Base-by-base conservation (phyloP, 2,329 filamentous ascomycete genomes). In the Ceratocystis colombiana region DNA sequence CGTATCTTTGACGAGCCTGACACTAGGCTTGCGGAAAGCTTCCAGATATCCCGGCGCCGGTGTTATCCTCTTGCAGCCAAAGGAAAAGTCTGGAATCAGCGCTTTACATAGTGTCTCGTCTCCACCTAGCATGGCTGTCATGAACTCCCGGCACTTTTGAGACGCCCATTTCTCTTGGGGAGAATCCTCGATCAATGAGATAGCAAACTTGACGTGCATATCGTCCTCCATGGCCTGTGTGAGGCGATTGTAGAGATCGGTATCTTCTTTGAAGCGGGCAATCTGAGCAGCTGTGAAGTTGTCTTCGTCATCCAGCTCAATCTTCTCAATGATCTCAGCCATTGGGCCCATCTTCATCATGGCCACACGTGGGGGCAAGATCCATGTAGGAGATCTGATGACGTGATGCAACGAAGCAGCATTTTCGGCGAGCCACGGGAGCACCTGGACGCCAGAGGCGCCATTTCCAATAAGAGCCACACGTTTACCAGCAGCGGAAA, bases 391-490 rank as follows among this genome's bases (percentile, higher is more conserved):
- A 1, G 75, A 75, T 62, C 78, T 75, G 33, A 79, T 71, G 64
- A 77, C 76, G 66, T 77, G 76, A 64, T 74, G 74, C 10, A 79
- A 72, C 66, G 77, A 73, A 62, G 74, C 74, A 55, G 76, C 75
- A 37, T 73, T 74, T 76, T 63, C 74, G 62, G 78, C 77, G n/a
- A 84, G 77, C 37, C 77, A 76, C 0, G 81, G 78, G 7, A 82
- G 71, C 28, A 84, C 74, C 68, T 84, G 82, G 15, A 84, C 76
- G 0, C 80, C 82, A 0, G 80, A 81, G 20, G 81, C 76, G 5
- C 81, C 81, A 64, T 81, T 83, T 7, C 82, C 82, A 62, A 85
- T 82, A n/a, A 85, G 75, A 1, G 78, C 80, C 6, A 84, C 77
- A 0, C 74, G 76, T 71, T 83, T 84, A 67, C 76, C 77, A n/a